These are phyloP conservation scores for Ceratobasidium sp. DNA, from an alignment of 1,284 basidiomycete species.

Conservation along the genomic window DNA sequence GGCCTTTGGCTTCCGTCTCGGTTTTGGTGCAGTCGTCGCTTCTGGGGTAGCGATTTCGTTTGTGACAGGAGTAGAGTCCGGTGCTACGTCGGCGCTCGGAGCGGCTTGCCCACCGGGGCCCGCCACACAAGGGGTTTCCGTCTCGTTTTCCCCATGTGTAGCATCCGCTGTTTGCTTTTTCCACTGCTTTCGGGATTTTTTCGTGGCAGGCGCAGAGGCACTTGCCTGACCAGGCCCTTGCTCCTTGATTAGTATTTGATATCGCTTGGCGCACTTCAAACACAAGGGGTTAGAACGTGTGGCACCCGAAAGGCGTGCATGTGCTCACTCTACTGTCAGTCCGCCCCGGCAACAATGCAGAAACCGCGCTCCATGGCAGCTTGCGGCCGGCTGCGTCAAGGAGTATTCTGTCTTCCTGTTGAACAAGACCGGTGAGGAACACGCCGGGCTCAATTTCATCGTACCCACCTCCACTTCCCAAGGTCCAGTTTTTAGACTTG, in stretches of 20 bases:
- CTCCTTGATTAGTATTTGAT: constrained; percentile 40
- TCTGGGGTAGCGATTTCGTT: not conserved
- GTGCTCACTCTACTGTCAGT: constrained; percentile 45
- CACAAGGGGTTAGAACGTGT: not conserved
- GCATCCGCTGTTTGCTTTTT: constrained; percentile 24
- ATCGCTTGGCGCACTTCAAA: constrained; percentile 41
- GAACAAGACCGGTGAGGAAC: not conserved
- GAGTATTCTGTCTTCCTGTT: constrained; percentile 43
- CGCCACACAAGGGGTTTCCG: not conserved
- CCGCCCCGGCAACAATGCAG: constrained; percentile 43
- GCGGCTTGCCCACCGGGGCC: not conserved
- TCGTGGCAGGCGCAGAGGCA: not conserved
- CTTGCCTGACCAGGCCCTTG: constrained; percentile 19
- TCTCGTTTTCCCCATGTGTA: not conserved
- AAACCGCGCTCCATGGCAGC: constrained; percentile 42
- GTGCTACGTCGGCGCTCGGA: constrained; percentile 15
- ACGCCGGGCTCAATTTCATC: not conserved
- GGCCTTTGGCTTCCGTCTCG: constrained; percentile 2
- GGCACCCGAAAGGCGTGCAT: not conserved
- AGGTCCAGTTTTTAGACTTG: constrained; percentile 44
- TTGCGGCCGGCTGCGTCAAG: constrained; percentile 34
- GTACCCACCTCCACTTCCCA: constrained; percentile 45
- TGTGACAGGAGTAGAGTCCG: not conserved
- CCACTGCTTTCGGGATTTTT: constrained; percentile 11
- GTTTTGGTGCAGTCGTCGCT: not conserved